Evolutionary conservation across 768 basidiomycete genomes (phyloP), one percentile per base, ranked within the genome.

Genomic region (Pleurotus citrinopileatus): DNA sequence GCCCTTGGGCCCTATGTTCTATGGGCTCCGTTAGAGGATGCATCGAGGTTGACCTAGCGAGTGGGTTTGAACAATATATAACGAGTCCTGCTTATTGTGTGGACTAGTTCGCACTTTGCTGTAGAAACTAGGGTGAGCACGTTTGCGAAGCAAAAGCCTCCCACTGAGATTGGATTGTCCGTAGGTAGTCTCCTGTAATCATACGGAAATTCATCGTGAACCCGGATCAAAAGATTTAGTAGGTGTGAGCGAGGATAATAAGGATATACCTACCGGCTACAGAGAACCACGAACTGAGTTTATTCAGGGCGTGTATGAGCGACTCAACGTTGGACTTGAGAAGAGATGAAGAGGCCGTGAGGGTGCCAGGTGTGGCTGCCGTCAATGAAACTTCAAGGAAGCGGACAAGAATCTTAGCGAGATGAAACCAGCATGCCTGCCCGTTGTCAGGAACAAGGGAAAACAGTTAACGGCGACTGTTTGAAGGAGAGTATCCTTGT

Each of bases 381-480:
- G 9, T 15, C n/a, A n/a, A 22, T 0, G 1, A 17, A 15, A 20
- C 28, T 29, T 50, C 10, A 17, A 36, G 13, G 34, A 12, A 13
- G 13, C 20, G 42, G 13, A 44, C 7, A 12, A 50, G 34, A 2
- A 71, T 65, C 50, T 73, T 71, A n/a, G 73, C 71, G 12, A 68
- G 68, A 28, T 61, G 63, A 25, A 63, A 65, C 74, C 74, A 75
- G 55, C 73, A 75, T 4, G 73, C 64, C 72, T 74, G 55, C 8
- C 47, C 23, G 13, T 19, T 42, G n/a, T n/a, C n/a, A 42, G 57
- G 20, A 48, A 52, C n/a, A 37, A 17, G 52, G 20, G 32, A 27
- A 3, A 17, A 22, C 3, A 34, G 38, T 17, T 45, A 45, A 61
- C 60, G n/a, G 36, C 26, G 27, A 22, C n/a, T 3, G 7, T 22